Percentiles rank a stretch among this genome's conserved stretches.
These are phyloP conservation scores for Macrophomina tecta DNA, from an alignment of 2,329 filamentous ascomycete genomes.

Conservation along the genomic window DNA sequence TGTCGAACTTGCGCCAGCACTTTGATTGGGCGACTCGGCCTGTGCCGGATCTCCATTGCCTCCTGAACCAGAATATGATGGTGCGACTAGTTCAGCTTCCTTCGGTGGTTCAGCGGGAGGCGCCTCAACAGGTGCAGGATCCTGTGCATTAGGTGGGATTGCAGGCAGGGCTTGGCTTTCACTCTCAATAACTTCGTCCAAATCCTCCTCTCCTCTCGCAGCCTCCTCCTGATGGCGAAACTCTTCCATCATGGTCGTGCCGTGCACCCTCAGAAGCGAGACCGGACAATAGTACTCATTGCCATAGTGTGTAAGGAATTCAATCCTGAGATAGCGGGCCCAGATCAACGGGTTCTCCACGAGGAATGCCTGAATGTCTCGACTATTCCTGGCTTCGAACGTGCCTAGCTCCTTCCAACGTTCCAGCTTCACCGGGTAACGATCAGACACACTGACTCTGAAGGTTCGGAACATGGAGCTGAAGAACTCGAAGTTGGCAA, in stretches of 20 bases:
- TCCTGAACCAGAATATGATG: neutral
- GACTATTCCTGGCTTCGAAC: constrained; percentile 89
- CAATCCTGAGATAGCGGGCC: constrained; percentile 89
- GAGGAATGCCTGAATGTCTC: constrained; percentile 92
- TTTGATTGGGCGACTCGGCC: neutral
- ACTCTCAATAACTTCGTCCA: constrained; percentile 59
- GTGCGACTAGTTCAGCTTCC: constrained; percentile 29
- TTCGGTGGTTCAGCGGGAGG: neutral
- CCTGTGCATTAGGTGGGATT: constrained; percentile 15
- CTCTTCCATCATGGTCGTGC: constrained; percentile 92
- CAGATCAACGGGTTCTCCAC: constrained; percentile 95
- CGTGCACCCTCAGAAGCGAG: constrained; percentile 88
- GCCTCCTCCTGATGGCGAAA: constrained; percentile 84
- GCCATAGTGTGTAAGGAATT: constrained; percentile 91
- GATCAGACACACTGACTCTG: constrained; percentile 88
- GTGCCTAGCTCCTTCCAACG: constrained; percentile 89
- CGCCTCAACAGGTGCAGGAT: constrained; percentile 4
- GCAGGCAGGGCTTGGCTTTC: constrained; percentile 32
- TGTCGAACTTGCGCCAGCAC: neutral
- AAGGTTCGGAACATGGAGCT: constrained; percentile 95
- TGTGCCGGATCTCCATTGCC: neutral
- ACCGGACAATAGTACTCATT: constrained; percentile 97
- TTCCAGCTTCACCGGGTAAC: constrained; percentile 89
- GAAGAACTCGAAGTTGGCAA: constrained; percentile 99
- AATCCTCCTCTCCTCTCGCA: constrained; percentile 61